phyloP scores from a whole-genome alignment of 139 green algal genomes.

The Pleodorina starrii region DNA sequence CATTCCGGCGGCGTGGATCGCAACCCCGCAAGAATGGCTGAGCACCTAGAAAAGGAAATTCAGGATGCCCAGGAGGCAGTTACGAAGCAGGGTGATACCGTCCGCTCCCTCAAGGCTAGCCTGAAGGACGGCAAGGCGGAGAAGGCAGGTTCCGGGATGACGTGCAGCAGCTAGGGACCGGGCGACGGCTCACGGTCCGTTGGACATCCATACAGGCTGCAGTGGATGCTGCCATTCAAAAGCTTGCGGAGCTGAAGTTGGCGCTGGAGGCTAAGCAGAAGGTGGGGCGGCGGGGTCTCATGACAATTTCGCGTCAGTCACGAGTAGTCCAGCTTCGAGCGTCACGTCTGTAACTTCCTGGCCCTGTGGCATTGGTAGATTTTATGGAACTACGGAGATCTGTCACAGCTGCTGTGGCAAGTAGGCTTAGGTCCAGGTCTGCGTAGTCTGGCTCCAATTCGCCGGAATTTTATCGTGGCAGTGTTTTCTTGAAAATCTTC shows the following conservation, averaged over 20 bases:
- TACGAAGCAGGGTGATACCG: constrained; percentile 88
- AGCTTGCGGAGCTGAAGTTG: constrained; percentile 93
- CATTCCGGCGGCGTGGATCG: constrained; percentile 23
- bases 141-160: constrained; percentile 65
- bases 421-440: no score
- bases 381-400: no score
- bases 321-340: no score
- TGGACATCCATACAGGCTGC: constrained; percentile 63
- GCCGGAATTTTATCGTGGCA: no score
- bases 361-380: no score
- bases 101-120: constrained; percentile 91
- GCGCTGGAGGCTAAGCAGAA: constrained; percentile 79
- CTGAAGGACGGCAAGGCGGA: constrained; percentile 86
- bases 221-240: constrained; percentile 88
- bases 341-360: no score
- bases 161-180: background rate
- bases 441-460: no score
- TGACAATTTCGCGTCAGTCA: background rate
- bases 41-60: constrained; percentile 63
- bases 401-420: no score
- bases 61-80: constrained; percentile 78
- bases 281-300: constrained; percentile 50
- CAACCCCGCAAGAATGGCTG: background rate
- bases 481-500: no score
- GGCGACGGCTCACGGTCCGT: background rate